phyloP scores from a whole-genome alignment of 257 asterid genomes.

The Misopates orontium region DNA sequence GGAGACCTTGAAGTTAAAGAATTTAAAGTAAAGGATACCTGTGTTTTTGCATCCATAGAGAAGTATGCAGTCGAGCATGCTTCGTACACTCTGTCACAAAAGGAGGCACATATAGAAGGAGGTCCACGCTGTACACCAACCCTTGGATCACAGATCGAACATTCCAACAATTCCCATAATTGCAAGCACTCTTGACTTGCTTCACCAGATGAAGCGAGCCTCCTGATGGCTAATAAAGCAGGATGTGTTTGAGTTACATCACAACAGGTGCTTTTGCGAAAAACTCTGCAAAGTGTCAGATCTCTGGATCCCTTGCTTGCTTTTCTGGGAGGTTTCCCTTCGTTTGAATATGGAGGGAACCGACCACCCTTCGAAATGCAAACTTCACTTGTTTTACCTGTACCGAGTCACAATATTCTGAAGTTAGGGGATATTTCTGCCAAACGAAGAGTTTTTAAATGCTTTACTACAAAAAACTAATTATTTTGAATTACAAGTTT shows the following conservation, averaged over 20 bases:
- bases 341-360: conserved; percentile 69
- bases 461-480: conserved; percentile 11
- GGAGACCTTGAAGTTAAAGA: conserved; percentile 8
- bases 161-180: conserved; percentile 91
- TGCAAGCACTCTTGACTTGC: conserved; percentile 94
- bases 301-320: conserved; percentile 80
- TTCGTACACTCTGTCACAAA: conserved; percentile 76
- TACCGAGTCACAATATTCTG: conserved; percentile 19
- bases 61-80: conserved; percentile 86
- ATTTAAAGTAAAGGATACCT: conserved; percentile 46
- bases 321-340: conserved; percentile 82
- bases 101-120: conserved; percentile 71
- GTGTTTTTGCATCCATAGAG: conserved; percentile 80
- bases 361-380: conserved; percentile 95
- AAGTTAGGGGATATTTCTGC: conserved; percentile 6
- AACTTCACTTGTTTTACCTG: conserved; percentile 72
- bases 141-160: conserved; percentile 89
- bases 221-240: conserved; percentile 78
- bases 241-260: conserved; percentile 88
- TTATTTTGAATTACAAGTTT: background rate
- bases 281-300: conserved; percentile 85
- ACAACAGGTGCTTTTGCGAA: conserved; percentile 89
- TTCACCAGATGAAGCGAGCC: conserved; percentile 90
- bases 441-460: conserved; percentile 16
- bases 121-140: conserved; percentile 84